phyloP scores from a whole-genome alignment of 2,329 filamentous ascomycete species.

The Colletotrichum camelliae region DNA sequence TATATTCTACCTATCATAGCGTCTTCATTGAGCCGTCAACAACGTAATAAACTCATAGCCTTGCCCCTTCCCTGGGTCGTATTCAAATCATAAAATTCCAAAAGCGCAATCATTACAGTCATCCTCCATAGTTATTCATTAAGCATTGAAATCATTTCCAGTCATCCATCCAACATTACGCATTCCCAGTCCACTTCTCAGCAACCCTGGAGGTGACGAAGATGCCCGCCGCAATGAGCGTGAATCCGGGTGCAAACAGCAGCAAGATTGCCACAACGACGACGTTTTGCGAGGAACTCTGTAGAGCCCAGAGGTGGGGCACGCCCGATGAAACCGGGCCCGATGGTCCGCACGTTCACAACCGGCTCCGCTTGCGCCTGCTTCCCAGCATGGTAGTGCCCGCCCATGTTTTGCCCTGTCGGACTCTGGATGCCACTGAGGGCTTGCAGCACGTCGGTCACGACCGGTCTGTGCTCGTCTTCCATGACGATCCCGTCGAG shows the following conservation, averaged over 20 bases:
- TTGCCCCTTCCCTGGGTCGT: background rate
- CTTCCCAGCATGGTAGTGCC: too few relatives aligned
- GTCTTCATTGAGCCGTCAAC: background rate
- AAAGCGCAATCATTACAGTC: background rate
- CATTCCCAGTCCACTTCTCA: slow-evolving; percentile 6
- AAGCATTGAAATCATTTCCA: background rate
- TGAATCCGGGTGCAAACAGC: slow-evolving; percentile 16
- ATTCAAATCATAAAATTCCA: background rate
- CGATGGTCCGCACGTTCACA: slow-evolving; percentile 9
- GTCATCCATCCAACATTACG: background rate
- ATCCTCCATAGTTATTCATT: background rate
- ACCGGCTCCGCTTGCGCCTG: background rate
- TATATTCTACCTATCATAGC: background rate
- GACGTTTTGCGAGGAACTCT: slow-evolving; percentile 13
- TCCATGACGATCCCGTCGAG: slow-evolving; percentile 4
- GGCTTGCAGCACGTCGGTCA: background rate
- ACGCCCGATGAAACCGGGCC: slow-evolving; percentile 7
- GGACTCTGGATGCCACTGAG: background rate
- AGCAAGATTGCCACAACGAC: slow-evolving; percentile 8
- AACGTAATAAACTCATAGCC: background rate
- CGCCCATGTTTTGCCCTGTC: background rate
- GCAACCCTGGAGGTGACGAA: slow-evolving; percentile 16
- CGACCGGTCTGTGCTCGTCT: background rate
- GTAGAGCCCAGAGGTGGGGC: slow-evolving; percentile 8
- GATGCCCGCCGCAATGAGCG: slow-evolving; percentile 9